phyloP scores from a whole-genome alignment of 108 stramenopile genomes.

The Tribonema minus region DNA sequence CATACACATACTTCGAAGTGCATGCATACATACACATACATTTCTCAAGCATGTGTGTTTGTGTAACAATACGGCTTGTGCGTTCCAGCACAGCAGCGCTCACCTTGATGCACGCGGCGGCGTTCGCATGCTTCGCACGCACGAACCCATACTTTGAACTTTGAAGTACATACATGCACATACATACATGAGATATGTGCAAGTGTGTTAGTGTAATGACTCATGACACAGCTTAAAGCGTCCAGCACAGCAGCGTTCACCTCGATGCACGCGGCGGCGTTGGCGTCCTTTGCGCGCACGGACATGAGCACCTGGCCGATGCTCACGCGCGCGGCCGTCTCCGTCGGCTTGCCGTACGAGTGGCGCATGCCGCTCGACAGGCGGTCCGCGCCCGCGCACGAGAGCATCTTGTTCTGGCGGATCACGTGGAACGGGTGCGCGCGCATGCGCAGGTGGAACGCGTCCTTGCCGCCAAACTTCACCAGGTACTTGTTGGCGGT shows the following conservation, averaged over 20 bases:
- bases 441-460: slow-evolving; percentile 97
- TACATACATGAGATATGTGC: too few species aligned
- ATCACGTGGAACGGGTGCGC: slow-evolving; percentile 99
- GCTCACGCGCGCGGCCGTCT: slow-evolving; percentile 93
- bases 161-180: too few species aligned
- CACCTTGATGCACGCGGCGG: not conserved
- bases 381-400: slow-evolving; percentile 99
- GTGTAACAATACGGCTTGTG: not conserved
- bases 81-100: not conserved
- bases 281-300: slow-evolving; percentile 87
- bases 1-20: too few species aligned
- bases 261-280: slow-evolving; percentile 84
- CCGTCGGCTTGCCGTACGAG: slow-evolving; percentile 99
- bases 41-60: not conserved
- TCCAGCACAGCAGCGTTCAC: not conserved
- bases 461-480: slow-evolving; percentile 97
- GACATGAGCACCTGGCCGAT: slow-evolving; percentile 95
- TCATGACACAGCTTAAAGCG: not conserved
- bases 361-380: slow-evolving; percentile 93
- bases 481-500: slow-evolving; percentile 99
- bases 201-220: not conserved
- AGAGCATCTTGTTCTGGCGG: slow-evolving; percentile 99
- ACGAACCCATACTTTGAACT: too few species aligned
- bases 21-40: too few species aligned
- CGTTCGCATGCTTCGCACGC: too few species aligned